phyloP scores from a whole-genome alignment of 768 basidiomycete species.

The Coprinopsis sp. region DNA sequence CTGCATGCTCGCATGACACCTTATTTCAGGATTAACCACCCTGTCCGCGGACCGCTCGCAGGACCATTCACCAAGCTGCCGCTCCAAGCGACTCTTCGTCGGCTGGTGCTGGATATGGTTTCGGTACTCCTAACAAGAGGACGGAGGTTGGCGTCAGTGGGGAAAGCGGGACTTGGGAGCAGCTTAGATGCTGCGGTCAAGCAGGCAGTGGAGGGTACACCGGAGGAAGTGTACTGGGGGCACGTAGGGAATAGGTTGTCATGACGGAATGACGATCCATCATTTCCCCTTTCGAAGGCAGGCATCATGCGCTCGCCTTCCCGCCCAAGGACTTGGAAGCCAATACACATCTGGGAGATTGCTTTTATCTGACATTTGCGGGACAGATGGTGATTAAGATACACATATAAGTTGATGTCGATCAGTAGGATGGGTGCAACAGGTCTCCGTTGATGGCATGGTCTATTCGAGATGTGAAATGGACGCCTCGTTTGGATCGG shows the following conservation, averaged over 20 bases:
- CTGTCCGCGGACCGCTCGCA: conserved; percentile 62
- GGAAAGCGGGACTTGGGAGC: conserved; percentile 9
- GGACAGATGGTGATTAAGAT: too few relatives aligned
- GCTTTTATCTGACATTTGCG: too few relatives aligned
- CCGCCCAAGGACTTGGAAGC: too few relatives aligned
- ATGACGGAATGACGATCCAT: conserved; percentile 12
- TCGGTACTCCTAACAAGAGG: conserved; percentile 27
- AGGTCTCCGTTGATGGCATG: too few relatives aligned
- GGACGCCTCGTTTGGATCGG: too few relatives aligned
- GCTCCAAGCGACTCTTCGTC: conserved; percentile 4
- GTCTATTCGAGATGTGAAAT: too few relatives aligned
- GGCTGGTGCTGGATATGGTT: conserved; percentile 62
- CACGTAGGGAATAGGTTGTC: conserved; percentile 17
- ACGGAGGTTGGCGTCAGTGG: not conserved
- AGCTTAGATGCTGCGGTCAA: conserved; percentile 28
- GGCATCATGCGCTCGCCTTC: too few relatives aligned
- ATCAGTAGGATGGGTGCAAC: too few relatives aligned
- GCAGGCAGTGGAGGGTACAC: conserved; percentile 32
- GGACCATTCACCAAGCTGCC: conserved; percentile 81
- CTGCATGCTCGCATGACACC: conserved; percentile 65
- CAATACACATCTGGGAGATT: too few relatives aligned
- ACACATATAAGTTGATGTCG: too few relatives aligned
- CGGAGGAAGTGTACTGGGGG: conserved; percentile 37
- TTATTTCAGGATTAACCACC: conserved; percentile 75
- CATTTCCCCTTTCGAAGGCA: too few relatives aligned